Base-by-base conservation (phyloP, 2,329 filamentous ascomycete genomes). In the Aspergillus fructus region DNA sequence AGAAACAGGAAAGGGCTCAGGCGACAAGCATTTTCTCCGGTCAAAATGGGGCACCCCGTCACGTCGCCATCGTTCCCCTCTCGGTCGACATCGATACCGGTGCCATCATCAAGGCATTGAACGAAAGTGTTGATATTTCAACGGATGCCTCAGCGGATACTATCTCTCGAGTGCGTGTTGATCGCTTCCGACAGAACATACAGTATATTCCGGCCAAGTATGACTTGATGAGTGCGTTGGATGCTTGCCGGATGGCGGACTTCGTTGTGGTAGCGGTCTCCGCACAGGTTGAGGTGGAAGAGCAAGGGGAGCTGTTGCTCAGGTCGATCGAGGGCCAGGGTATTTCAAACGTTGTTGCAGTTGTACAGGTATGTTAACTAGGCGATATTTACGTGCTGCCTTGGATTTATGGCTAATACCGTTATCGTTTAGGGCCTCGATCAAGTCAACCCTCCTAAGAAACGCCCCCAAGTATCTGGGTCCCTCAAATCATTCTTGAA, bases 151-250 rank as follows among this genome's bases (percentile, higher is more conserved):
- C 83, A 3, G 78, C 85, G 40, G 80, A 83, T 60, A 84, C 82
- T 52, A 76, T 79, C 59, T 81, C 85, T 53, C 85, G 85, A 56
- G 86, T 92, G 27, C 81, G 87, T 7, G 81, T 97, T 66, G 92
- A 96, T 60, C 85, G 94, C 33, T 99, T 97, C 81, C 96, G 96
- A 79, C 93, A 97, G 73, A 96, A 89, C 69, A 74, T 99, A 12
- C 89, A 96, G 74, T 99, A 96, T 71, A 75, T 97, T 8, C 85
- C 90, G 0, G 79, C 89, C 0, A 84, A 86, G 65, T 83, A 88
- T 55, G 89, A 96, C 62, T 75, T 97, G 15, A 81, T 90, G 19
- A 84, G 86, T 37, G 90, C 89, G 53, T 76, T 97, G 56, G 93
- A 99, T 75, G 91, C 91, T 40, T 92, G 91, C 60, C 86, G 91